Evolutionary conservation across 768 basidiomycete species (phyloP), one percentile per base, ranked within the genome.

Genomic region (Mycena metata): DNA sequence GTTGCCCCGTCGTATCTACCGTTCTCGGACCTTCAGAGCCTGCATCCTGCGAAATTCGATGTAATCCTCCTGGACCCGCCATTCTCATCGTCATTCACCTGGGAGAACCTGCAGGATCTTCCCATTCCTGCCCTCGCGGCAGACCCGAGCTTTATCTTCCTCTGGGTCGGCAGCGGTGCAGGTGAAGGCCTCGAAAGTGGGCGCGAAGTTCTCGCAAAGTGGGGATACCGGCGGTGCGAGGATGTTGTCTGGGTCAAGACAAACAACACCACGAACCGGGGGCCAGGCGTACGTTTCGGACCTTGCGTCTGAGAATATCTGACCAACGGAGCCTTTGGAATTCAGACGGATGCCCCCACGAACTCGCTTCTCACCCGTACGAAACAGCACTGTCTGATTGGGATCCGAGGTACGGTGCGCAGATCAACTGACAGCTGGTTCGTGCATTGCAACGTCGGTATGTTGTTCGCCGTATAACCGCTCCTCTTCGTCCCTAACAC

Each of bases 161-260:
- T 99, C 62, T 99, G 97, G 97, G 96, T 98, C 1, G 98, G 98
- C 7, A 91, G 89, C 69, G 96, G 96, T 3, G 92, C 93, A 8
- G 90, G 91, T 4, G 95, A 94, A 55, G 98, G 96, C 0, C 84
- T 99, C 33, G 98, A 99, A 77, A 85, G 91, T 39, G 98, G 98
- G 0, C 82, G 96, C 39, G 97, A 98, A 78, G 83, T 96, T 30
- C 85, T 99, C 43, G 93, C 91, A 2, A 92, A 89, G 78, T 99
- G 97, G 96, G 98, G 97, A 5, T 97, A 96, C 76, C 83, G 96
- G 47, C 81, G 98, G 57, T 98, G 96, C 74, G 98, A 99, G 75
- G 98, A 99, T 76, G 94, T 99, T n/a, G 94, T 98, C 6, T 99
- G 96, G 96, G 92, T 98, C 63, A 96, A 95, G 82, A 96, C 95